Evolutionary conservation across 176 grass and related monocot genomes (phyloP), one percentile per base, ranked within the genome.

Genomic region (Oryza meridionalis): DNA sequence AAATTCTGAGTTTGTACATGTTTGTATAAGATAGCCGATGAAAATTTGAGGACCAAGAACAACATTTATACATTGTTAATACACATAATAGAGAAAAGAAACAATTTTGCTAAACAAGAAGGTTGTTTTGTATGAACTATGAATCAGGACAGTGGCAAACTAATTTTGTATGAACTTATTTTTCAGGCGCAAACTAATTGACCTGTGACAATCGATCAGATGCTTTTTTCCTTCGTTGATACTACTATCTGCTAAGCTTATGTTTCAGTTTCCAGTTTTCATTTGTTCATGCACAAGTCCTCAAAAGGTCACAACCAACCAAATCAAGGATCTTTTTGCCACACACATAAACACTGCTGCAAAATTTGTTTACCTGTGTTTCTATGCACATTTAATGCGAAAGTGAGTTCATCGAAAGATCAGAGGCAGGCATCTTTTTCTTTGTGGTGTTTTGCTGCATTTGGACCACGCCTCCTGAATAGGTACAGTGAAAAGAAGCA

Each of bases 401-500:
- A 82, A 91, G 43, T 35, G 35, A 69, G 66, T 62, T 86, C 46
- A 73, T 83, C 72, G 46, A 84, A 83, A 85, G 51, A 84, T 82
- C 87, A 50, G 69, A 76, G 77, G 42, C 81, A 82, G 72, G 0
- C 64, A 69, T 40, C 64, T 83, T 82, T 92, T 44, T 19, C 78
- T 71, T 89, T 83, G 6, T 55, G 21, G 88, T 37, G 64, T 55
- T 45, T 29, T 70, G 44, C 40, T 73, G 47, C 47, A 65, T 72
- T 65, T 83, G 50, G 80, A 65, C 73, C 86, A 65, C 85, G 3
- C 26, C 32, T 14, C 32, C 16, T 29, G 29, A 81, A 86, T 85
- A 69, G 91, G 94, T 97, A 90, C 72, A 69, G 72, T 68, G 73
- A 27, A 83, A 82, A 22, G 50, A 82, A 37, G 38, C 67, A 65